phyloP scores from a whole-genome alignment of 371 early-diverging fungal species.

The Catenaria anguillulae region DNA sequence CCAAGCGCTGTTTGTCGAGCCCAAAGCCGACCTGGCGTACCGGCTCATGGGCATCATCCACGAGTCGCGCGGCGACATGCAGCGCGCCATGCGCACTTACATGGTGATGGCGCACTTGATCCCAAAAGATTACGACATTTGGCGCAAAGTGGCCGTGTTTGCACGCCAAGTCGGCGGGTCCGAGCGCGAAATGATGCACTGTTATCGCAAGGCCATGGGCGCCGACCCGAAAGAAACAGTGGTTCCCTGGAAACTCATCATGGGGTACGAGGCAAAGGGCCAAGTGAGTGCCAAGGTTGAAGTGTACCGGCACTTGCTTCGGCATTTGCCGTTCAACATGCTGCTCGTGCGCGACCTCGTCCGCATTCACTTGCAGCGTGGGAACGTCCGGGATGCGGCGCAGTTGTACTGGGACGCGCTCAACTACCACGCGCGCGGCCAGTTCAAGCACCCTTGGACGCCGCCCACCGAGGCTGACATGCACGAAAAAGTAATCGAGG shows the following conservation, averaged over 20 bases:
- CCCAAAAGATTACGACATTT: background rate
- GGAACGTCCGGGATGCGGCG: background rate
- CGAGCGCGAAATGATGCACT: background rate
- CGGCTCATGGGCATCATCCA: background rate
- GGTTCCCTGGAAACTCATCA: slow-evolving; percentile 1
- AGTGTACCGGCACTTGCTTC: background rate
- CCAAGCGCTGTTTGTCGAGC: background rate
- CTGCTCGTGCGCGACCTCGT: background rate
- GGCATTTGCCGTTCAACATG: background rate
- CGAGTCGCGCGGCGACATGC: background rate
- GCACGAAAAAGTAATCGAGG: background rate
- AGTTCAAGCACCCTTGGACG: background rate
- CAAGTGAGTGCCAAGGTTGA: background rate
- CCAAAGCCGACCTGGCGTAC: slow-evolving; percentile 1
- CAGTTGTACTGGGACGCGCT: background rate
- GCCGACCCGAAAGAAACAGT: slow-evolving; percentile 3
- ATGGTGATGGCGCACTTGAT: slow-evolving; percentile 7
- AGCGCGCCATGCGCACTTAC: slow-evolving; percentile 5
- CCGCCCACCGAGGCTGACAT: background rate
- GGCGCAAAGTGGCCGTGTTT: slow-evolving; percentile 2
- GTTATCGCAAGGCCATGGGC: background rate
- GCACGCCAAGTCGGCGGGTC: background rate
- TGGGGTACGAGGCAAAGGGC: background rate
- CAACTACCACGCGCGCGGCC: background rate
- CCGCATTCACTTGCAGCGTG: background rate